These are phyloP conservation scores for Musa itinerans DNA, from an alignment of 176 grass and related monocot species.

Conservation along the genomic window DNA sequence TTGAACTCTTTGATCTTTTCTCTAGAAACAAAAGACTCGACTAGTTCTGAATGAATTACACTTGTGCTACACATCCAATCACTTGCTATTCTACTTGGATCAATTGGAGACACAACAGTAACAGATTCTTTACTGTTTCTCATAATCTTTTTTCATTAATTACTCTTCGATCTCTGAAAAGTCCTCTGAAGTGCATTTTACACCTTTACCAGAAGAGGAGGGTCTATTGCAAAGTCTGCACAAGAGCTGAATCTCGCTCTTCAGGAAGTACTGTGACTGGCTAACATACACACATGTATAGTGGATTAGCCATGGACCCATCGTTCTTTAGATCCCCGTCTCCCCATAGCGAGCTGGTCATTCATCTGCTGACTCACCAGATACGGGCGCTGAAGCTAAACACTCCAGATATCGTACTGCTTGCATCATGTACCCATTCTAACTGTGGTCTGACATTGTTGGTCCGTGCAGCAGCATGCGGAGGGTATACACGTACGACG, in stretches of 20 bases:
- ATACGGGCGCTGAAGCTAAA: too few species aligned
- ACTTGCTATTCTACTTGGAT: background rate
- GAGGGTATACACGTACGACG: too few species aligned
- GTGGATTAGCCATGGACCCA: background rate
- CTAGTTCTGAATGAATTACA: background rate
- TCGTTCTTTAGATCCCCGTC: too few species aligned
- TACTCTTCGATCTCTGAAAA: background rate
- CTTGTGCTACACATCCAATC: too few species aligned
- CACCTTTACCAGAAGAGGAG: slow-evolving; percentile 69
- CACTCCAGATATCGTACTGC: too few species aligned
- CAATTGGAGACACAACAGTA: background rate
- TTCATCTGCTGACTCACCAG: background rate
- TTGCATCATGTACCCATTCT: too few species aligned
- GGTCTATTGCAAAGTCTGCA: slow-evolving; percentile 55
- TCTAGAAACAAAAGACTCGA: background rate
- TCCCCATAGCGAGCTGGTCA: background rate
- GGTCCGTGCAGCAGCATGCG: too few species aligned
- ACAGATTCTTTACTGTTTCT: background rate
- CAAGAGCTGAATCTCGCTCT: slow-evolving; percentile 75
- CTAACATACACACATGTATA: background rate
- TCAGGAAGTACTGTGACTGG: slow-evolving; percentile 67
- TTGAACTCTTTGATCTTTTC: background rate
- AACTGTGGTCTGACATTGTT: too few species aligned
- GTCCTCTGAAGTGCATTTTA: background rate
- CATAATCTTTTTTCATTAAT: background rate